phyloP scores from a whole-genome alignment of 1,284 basidiomycete genomes.

The Fomitiporia mediterranea region DNA sequence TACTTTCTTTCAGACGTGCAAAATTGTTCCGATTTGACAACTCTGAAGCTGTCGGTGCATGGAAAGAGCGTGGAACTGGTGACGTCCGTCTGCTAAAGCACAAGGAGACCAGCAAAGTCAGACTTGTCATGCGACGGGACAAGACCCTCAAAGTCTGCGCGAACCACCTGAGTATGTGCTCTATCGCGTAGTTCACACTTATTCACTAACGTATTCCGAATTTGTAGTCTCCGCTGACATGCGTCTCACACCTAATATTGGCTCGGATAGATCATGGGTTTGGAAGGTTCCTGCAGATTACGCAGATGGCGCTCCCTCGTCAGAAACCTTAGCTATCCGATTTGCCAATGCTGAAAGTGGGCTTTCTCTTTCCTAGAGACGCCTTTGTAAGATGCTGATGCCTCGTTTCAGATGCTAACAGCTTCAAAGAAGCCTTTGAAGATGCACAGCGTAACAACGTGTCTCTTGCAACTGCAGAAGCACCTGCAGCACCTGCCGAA shows the following conservation, averaged over 20 bases:
- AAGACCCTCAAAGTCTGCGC: slow-evolving; percentile 99
- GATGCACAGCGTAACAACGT: slow-evolving; percentile 73
- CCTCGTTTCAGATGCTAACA: slow-evolving; percentile 62
- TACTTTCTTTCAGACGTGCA: slow-evolving; percentile 68
- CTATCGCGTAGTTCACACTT: slow-evolving; percentile 1
- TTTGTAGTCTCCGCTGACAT: slow-evolving; percentile 81
- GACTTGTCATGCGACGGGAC: slow-evolving; percentile 99
- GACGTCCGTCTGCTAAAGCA: slow-evolving; percentile 87
- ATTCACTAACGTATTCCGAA: slow-evolving; percentile 8
- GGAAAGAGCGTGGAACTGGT: slow-evolving; percentile 96
- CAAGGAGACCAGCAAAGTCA: slow-evolving; percentile 87
- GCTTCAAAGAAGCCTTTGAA: slow-evolving; percentile 89
- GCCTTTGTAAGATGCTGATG: slow-evolving; percentile 13
- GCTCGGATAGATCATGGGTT: slow-evolving; percentile 99
- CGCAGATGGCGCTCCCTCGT: slow-evolving; percentile 81
- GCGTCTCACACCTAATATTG: slow-evolving; percentile 96
- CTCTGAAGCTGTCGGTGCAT: slow-evolving; percentile 76
- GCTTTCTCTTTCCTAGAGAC: slow-evolving; percentile 29
- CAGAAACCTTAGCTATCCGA: slow-evolving; percentile 96
- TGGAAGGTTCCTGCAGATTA: slow-evolving; percentile 97
- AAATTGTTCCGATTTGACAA: slow-evolving; percentile 97
- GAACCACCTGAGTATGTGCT: slow-evolving; percentile 86
- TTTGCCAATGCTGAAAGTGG: slow-evolving; percentile 96
- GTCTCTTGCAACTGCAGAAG: slow-evolving; percentile 33
- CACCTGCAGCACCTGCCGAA: slow-evolving; percentile 28